Percentiles rank a stretch among this genome's conserved stretches.
Conservation (phyloP, 805 yeast genomes). For the Barnettozyma vustinii region DNA sequence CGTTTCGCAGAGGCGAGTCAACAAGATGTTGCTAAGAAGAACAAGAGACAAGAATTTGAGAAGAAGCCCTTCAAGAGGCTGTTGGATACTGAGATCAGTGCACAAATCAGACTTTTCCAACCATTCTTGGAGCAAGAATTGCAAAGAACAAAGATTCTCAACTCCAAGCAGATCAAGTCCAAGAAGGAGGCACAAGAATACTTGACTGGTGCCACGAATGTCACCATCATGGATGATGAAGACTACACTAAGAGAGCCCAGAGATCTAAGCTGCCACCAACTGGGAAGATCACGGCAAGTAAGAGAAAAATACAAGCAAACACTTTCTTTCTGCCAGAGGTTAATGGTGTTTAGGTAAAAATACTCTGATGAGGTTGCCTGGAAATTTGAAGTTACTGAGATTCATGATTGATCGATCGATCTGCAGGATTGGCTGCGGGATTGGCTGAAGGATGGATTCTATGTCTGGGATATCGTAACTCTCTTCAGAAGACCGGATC, state of each 20-base stretch:
- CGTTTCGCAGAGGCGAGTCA: constrained; percentile 56
- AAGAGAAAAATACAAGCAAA: constrained; percentile 57
- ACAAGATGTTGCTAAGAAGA: constrained; percentile 37
- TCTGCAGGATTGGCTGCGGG: no score
- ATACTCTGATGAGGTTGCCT: no score
- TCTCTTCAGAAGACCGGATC: no score
- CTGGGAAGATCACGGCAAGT: constrained; percentile 69
- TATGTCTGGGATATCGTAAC: no score
- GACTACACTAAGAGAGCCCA: constrained; percentile 77
- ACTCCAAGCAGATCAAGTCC: constrained; percentile 32
- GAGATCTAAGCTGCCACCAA: constrained; percentile 77
- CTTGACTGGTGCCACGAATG: constrained; percentile 30
- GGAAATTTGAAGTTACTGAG: no score
- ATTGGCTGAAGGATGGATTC: no score
- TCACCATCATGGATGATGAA: constrained; percentile 73
- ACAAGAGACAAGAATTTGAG: constrained; percentile 61
- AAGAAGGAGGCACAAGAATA: constrained; percentile 27
- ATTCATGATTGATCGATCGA: no score
- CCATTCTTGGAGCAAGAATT: constrained; percentile 45
- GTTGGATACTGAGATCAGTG: constrained; percentile 42
- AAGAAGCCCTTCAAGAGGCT: constrained; percentile 50
- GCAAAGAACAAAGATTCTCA: constrained; percentile 36
- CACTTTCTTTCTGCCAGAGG: constrained; percentile 49
- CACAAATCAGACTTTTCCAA: constrained; percentile 52
- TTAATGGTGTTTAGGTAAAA: background rate